Evolutionary conservation across 306 rosid species (phyloP).

Genomic region (Cercis canadensis): DNA sequence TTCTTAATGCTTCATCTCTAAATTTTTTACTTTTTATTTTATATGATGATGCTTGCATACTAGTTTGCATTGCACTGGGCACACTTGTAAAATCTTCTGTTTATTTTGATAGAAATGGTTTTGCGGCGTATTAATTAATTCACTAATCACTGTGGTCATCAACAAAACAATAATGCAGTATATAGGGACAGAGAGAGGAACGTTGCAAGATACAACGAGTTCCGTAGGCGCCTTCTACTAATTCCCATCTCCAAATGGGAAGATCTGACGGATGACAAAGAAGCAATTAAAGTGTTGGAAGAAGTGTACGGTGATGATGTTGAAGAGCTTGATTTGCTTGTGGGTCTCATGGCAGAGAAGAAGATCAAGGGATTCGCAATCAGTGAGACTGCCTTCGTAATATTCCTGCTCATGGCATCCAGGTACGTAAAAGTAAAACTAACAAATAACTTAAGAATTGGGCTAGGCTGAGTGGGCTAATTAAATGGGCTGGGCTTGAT

Average conservation of each 20-base stretch:
- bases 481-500: neutral
- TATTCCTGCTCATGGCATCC: constrained; percentile 61
- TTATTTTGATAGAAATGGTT: no score
- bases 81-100: no score
- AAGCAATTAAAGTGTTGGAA: constrained; percentile 45
- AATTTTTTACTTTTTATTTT: no score
- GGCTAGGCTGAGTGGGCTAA: neutral
- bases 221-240: constrained; percentile 50
- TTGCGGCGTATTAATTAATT: no score
- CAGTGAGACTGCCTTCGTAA: constrained; percentile 61
- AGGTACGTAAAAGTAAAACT: no score
- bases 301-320: constrained; percentile 66
- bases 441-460: no score
- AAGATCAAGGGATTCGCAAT: constrained; percentile 73
- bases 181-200: constrained; percentile 68
- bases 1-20: neutral
- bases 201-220: constrained; percentile 65
- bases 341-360: constrained; percentile 76
- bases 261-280: constrained; percentile 60
- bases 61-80: no score
- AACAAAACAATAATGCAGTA: constrained; percentile 40
- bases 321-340: constrained; percentile 59
- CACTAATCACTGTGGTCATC: neutral
- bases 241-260: constrained; percentile 66
- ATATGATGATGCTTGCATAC: no score